Percentiles rank a stretch among this genome's conserved stretches.
Evolutionary conservation across 805 yeast genomes (phyloP).

Genomic region (Allodekkera sacchari): DNA sequence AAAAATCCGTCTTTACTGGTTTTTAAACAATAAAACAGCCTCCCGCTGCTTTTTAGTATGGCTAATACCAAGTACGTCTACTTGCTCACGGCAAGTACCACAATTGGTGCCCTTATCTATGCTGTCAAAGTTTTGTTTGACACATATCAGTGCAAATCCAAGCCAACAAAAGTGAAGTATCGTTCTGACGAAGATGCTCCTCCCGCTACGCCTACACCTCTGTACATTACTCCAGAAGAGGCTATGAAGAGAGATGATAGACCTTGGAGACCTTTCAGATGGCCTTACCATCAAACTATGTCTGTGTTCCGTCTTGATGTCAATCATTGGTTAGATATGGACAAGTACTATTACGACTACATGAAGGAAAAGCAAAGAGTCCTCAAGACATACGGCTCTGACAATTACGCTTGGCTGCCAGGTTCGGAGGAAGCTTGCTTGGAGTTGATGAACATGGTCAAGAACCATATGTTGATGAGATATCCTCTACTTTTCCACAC

Average conservation of each 20-base stretch:
- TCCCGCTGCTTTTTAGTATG: no score
- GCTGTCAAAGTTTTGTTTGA: slow-evolving; percentile 6
- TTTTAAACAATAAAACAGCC: no score
- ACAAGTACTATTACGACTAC: slow-evolving; percentile 61
- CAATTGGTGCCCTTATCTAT: slow-evolving; percentile 14
- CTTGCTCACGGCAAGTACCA: slow-evolving; percentile 18
- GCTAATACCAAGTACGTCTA: no score
- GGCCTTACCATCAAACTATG: slow-evolving; percentile 80
- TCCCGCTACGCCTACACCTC: slow-evolving; percentile 44
- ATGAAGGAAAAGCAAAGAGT: slow-evolving; percentile 55
- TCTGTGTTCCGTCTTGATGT: slow-evolving; percentile 62
- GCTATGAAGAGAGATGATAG: slow-evolving; percentile 60
- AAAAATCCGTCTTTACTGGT: no score
- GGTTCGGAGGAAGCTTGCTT: slow-evolving; percentile 52
- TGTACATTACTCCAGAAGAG: slow-evolving; percentile 58
- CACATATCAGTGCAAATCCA: neutral
- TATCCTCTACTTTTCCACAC: slow-evolving; percentile 56
- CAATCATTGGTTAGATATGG: slow-evolving; percentile 77
- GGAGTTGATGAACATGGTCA: slow-evolving; percentile 58
- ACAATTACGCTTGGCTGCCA: slow-evolving; percentile 59
- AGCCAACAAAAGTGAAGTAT: slow-evolving; percentile 7
- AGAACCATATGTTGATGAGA: slow-evolving; percentile 49
- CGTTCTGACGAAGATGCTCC: slow-evolving; percentile 19
- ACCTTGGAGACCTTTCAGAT: slow-evolving; percentile 76
- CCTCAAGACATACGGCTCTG: slow-evolving; percentile 47